phyloP scores from a whole-genome alignment of 2,329 filamentous ascomycete genomes.

The Dryadomyces quercivorus region DNA sequence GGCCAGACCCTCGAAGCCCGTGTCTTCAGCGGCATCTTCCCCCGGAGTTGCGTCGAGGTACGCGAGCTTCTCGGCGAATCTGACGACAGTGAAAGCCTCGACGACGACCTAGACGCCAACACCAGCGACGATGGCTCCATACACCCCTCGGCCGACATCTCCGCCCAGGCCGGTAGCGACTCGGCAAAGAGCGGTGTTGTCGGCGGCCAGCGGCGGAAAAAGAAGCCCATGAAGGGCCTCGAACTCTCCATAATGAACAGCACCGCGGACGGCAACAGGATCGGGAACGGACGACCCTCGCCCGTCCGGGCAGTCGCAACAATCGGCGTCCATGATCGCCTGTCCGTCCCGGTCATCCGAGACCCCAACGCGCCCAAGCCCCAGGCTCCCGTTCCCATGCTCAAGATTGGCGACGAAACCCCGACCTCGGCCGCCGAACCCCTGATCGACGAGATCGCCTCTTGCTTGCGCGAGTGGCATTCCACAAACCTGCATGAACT shows the following conservation, averaged over 20 bases:
- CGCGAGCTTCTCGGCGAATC: constrained; percentile 77
- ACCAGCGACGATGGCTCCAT: constrained; percentile 20
- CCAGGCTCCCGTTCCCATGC: constrained; percentile 86
- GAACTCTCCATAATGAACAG: constrained; percentile 10
- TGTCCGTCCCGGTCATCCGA: constrained; percentile 39
- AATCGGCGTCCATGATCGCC: constrained; percentile 21
- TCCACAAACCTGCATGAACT: constrained; percentile 92
- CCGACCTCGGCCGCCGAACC: constrained; percentile 82
- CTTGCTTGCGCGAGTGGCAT: constrained; percentile 95
- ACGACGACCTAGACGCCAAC: constrained; percentile 22
- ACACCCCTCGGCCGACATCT: constrained; percentile 14
- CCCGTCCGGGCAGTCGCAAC: constrained; percentile 2
- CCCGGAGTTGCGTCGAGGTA: constrained; percentile 85
- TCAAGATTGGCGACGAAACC: constrained; percentile 95
- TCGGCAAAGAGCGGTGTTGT: constrained; percentile 42
- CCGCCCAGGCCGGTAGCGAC: constrained; percentile 29
- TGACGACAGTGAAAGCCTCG: constrained; percentile 38
- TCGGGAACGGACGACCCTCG: not conserved
- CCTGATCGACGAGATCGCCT: constrained; percentile 93
- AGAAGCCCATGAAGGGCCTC: constrained; percentile 12
- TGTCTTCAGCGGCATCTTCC: constrained; percentile 98
- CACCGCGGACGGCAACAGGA: constrained; percentile 2
- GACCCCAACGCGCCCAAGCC: constrained; percentile 63
- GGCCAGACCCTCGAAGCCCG: constrained; percentile 90
- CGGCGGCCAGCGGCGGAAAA: constrained; percentile 24